Conservation (phyloP, 2,329 filamentous ascomycete species). For the Colletotrichum lentis region DNA sequence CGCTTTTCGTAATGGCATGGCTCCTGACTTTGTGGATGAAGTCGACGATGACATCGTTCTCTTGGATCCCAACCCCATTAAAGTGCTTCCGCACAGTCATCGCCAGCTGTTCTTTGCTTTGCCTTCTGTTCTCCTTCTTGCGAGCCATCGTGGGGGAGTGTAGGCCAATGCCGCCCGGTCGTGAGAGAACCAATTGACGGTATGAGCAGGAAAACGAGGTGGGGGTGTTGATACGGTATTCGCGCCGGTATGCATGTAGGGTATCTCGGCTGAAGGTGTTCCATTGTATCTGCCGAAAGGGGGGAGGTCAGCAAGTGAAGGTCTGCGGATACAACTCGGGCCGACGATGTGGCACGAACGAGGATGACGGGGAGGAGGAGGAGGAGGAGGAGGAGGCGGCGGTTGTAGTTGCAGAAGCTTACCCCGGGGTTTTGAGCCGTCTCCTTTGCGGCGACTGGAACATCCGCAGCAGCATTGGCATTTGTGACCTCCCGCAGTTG, state of each 20-base stretch:
- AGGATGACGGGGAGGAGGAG: neutral
- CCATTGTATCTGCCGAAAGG: conserved; percentile 66
- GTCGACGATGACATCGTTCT: conserved; percentile 84
- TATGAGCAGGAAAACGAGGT: conserved; percentile 73
- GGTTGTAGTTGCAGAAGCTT: neutral
- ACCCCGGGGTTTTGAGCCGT: conserved; percentile 31
- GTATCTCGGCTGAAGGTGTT: conserved; percentile 70
- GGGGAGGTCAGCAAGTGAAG: conserved; percentile 18
- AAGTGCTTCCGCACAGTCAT: conserved; percentile 82
- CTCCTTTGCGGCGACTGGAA: conserved; percentile 26
- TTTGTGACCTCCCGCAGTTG: conserved; percentile 39
- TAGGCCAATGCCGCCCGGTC: conserved; percentile 70
- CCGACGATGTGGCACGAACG: conserved; percentile 24
- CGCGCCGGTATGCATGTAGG: conserved; percentile 78
- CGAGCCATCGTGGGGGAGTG: conserved; percentile 80
- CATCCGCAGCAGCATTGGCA: conserved; percentile 46
- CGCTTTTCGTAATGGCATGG: conserved; percentile 35
- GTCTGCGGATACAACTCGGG: conserved; percentile 21
- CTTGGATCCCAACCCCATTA: conserved; percentile 78
- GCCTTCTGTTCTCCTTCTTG: conserved; percentile 68
- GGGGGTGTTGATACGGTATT: conserved; percentile 75
- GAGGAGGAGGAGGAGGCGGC: too few species aligned
- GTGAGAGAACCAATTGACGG: conserved; percentile 68
- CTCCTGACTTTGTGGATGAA: conserved; percentile 72
- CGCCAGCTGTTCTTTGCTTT: conserved; percentile 77